Evolutionary conservation across 495 filamentous ascomycete genomes (phyloP), one percentile per base, ranked within the genome.

Genomic region (Penicillium alfredii): DNA sequence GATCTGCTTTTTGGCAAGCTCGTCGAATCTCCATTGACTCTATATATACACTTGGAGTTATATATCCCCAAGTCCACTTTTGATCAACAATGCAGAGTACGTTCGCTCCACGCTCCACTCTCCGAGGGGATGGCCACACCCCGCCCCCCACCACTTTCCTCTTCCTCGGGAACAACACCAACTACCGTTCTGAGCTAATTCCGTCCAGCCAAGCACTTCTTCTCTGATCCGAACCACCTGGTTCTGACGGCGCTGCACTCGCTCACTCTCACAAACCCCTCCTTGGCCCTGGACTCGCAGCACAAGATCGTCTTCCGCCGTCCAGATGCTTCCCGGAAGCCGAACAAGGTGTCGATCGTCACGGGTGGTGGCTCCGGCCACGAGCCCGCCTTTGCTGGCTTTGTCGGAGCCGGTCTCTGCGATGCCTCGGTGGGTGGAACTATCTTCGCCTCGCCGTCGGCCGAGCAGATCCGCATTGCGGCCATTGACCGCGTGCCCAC

Each of bases 361-460:
- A 88, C 84, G 11, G 92, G 92, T 47, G 92, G 92, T 38, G 92
- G 92, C 19, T 84, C 81, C 14, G 92, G 92, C 45, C 92, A 98
- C 50, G 92, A 98, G 55, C 92, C 92, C 19, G 82, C 82, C 38
- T 96, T 95, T 55, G 77, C 84, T 2, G 81, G 71, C 40, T 82
- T 72, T 38, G 78, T 81, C 10, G 80, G 80, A 14, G 61, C 66
- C 20, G 92, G 90, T 32, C 59, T 95, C n/a, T 76, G 96, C 13
- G 80, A 79, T 33, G 90, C 84, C 31, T 82, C 84, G 1, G 89
- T 94, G 7, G 86, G 89, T 0, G 92, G 92, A 1, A 88, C 87
- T 1, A 94, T 98, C 57, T 98, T 98, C 51, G 92, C 92, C 5
- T 84, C 77, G 11, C 92, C 92, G 1, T 77, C 73, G 4, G 88